Conservation (phyloP, 1,139 yeast genomes). For the Yamadazyma trypodendri region DNA sequence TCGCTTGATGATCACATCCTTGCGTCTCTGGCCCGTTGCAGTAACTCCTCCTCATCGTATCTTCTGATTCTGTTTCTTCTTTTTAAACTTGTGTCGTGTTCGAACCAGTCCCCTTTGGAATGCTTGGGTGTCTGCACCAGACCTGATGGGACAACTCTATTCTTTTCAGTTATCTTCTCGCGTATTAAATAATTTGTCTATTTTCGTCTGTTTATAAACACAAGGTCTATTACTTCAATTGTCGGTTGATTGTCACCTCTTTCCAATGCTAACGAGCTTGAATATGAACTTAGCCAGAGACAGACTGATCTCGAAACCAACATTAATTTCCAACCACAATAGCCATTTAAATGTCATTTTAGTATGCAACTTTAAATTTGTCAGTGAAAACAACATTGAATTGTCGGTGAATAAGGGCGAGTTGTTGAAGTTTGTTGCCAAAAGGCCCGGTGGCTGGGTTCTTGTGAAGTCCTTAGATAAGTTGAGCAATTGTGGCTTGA, state of each 20-base stretch:
- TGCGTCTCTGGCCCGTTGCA: too few species aligned
- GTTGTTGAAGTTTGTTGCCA: conserved; percentile 37
- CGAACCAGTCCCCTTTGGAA: not conserved
- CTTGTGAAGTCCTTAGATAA: conserved; percentile 43
- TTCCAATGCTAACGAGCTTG: too few species aligned
- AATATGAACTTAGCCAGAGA: not conserved
- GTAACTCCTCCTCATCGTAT: too few species aligned
- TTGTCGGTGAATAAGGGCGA: conserved; percentile 40
- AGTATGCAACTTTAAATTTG: conserved; percentile 37
- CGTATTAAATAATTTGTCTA: not conserved
- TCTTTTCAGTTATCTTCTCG: too few species aligned
- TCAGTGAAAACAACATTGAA: conserved; percentile 34
- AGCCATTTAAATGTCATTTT: conserved; percentile 30
- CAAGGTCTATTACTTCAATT: not conserved
- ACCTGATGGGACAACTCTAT: too few species aligned
- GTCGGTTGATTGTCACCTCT: too few species aligned
- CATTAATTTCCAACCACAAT: conserved; percentile 10
- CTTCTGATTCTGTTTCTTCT: too few species aligned
- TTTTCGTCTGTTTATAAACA: conserved; percentile 1
- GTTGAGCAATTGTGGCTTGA: conserved; percentile 34
- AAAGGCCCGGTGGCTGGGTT: conserved; percentile 44
- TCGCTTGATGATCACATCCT: conserved; percentile 50
- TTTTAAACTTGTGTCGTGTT: too few species aligned
- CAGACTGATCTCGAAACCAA: conserved; percentile 13
- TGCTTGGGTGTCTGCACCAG: too few species aligned